Evolutionary conservation across 106 monocot genomes (phyloP).

Genomic region (Dioscorea zingiberensis): DNA sequence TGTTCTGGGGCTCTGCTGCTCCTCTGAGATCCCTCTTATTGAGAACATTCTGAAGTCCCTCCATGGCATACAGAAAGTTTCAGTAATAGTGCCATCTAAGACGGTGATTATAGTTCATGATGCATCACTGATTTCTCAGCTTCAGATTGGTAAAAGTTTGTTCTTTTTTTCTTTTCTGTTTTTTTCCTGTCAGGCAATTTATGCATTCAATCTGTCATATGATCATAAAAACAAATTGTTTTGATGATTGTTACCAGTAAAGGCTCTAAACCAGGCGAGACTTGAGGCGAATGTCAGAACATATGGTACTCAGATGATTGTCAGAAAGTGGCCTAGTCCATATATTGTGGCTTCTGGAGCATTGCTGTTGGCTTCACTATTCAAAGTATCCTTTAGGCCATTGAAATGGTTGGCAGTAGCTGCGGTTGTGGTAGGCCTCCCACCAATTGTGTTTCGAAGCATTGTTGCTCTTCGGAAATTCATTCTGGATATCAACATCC

Average conservation of each 20-base stretch:
- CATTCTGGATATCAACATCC: conserved; percentile 65
- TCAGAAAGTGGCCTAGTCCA: conserved; percentile 57
- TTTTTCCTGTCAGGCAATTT: too few species aligned
- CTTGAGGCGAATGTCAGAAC: conserved; percentile 67
- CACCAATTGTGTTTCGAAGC: conserved; percentile 42
- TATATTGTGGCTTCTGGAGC: conserved; percentile 47
- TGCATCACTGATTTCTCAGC: conserved; percentile 42
- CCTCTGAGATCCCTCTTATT: conserved; percentile 69
- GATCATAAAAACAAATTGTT: not conserved
- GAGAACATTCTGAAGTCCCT: conserved; percentile 63
- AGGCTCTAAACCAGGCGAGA: conserved; percentile 77
- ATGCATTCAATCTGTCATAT: too few species aligned
- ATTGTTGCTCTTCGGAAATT: conserved; percentile 40
- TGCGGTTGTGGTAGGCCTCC: conserved; percentile 33
- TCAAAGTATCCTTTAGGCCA: conserved; percentile 40
- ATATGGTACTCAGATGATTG: conserved; percentile 26
- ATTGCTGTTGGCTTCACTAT: conserved; percentile 40
- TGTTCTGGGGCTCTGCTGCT: conserved; percentile 85
- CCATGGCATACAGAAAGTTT: conserved; percentile 51
- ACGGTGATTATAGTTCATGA: conserved; percentile 88
- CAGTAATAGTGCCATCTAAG: conserved; percentile 70
- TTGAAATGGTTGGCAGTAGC: conserved; percentile 56
- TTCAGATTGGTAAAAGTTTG: conserved; percentile 74
- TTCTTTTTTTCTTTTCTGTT: not conserved
- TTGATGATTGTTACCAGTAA: conserved; percentile 24